A percentile compares a stretch with the other conserved stretches of the same genome.
Evolutionary conservation across 495 filamentous ascomycete genomes (phyloP).

Genomic region (Podospora didyma): DNA sequence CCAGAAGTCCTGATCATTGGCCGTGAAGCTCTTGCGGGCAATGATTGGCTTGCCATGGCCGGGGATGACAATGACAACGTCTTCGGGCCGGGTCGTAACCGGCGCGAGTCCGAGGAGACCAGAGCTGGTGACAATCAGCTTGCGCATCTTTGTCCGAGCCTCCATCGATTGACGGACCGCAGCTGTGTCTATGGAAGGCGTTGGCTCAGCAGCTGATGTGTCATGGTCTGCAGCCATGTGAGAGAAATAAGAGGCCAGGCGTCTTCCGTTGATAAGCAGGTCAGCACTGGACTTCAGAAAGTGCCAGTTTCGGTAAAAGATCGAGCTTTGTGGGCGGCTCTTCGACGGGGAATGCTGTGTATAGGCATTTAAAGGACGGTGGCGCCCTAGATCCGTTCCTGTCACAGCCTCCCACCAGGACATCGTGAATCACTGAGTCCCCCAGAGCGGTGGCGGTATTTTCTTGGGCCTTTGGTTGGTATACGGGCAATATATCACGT

Average conservation of each 20-base stretch:
- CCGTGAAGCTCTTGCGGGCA: not conserved
- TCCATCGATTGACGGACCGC: constrained; percentile 8
- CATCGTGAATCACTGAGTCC: not conserved
- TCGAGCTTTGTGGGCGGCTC: not conserved
- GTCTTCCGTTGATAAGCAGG: not conserved
- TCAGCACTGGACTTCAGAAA: constrained; percentile 8
- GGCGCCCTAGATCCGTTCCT: constrained; percentile 1
- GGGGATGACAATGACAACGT: constrained; percentile 3
- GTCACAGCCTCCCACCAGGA: constrained; percentile 1
- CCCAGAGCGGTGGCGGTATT: not conserved
- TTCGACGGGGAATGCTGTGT: constrained; percentile 6
- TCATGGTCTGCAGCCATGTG: not conserved
- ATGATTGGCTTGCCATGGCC: constrained; percentile 6
- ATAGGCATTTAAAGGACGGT: constrained; percentile 4
- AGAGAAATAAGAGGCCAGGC: not conserved
- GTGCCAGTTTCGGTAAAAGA: constrained; percentile 9
- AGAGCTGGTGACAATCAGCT: not conserved
- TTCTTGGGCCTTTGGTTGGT: not conserved
- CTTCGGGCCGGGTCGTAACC: not conserved
- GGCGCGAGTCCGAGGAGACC: constrained; percentile 5
- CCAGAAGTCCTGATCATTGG: not conserved
- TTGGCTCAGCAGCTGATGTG: not conserved
- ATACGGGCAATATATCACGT: not conserved
- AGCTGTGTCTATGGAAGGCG: not conserved
- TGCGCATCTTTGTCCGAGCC: constrained; percentile 1